Evolutionary conservation across 2,329 filamentous ascomycete species (phyloP), one percentile per base, ranked within the genome.

Genomic region (Colletotrichum zoysiae): DNA sequence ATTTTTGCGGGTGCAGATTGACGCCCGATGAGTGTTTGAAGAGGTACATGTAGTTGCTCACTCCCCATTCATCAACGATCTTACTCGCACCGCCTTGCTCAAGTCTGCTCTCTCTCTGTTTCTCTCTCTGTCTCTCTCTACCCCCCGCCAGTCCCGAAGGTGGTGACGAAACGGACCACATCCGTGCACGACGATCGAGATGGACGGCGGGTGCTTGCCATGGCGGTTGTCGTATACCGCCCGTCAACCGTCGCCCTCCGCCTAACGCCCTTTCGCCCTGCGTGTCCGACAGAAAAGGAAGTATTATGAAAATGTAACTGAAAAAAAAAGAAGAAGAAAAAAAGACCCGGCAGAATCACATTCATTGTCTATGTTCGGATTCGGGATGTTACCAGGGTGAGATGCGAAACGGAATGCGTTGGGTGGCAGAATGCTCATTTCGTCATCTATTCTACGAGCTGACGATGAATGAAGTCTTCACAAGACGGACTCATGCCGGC

Each of bases 391-490:
- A 48, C 8, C 42, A 60, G 7, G 4, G 12, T 14, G 23, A n/a
- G 11, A 26, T 9, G 33, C 1, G 2, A 42, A 18, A 58, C 8
- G 12, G 33, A 23, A 26, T 4, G 5, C 16, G 14, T 40, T 40
- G 35, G 12, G 14, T 20, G 33, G 35, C 23, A 44, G 35, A 55
- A 50, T 42, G 42, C 35, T 60, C 70, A 18, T 35, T 38, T 70
- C 70, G 65, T 61, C 67, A n/a, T 66, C 44, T 58, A 71, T 62
- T 73, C 50, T 66, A 66, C 30, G 35, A 71, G 67, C 65, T 51
- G 40, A 60, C 18, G n/a, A 35, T 56, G 51, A 48, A 8, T 42
- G n/a, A 58, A 38, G 38, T 16, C n/a, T 4, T 42, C 12, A 50
- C 26, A 48, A 8, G 11, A 35, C 40, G 18, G 38, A 42, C 50